Evolutionary conservation across 2,329 filamentous ascomycete species (phyloP), one percentile per base, ranked within the genome.

Genomic region (Trichoderma atroviride): DNA sequence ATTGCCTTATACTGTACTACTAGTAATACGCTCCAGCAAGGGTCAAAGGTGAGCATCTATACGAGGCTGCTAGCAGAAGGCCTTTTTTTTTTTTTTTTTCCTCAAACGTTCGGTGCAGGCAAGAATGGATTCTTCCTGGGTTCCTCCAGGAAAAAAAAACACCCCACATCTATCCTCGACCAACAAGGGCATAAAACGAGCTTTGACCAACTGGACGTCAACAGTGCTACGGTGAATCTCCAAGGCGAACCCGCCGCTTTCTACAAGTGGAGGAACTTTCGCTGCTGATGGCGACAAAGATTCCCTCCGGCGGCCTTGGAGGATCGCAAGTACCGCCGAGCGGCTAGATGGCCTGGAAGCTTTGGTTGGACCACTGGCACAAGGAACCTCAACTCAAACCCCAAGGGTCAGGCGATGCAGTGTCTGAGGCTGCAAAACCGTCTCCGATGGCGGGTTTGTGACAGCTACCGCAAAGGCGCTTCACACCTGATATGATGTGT

Each of bases 211-310:
- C 47, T 24, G 47, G n/a, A 50, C 47, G 35, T 56, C 52, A 29
- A 57, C 19, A 47, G 57, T 65, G 35, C 62, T n/a, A 65, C 62
- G 35, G 62, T 65, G 56, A 65, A 65, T 65, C 62, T 65, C 13
- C 19, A 65, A 52, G 35, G 50, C 35, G 24, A 64, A 40, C 27
- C 61, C 33, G 61, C 50, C 40, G 33, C 33, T 64, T 64, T 64
- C 50, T 65, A 56, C 31, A 65, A 65, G 35, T 35, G 52, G 11
- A 65, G 62, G 62, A 43, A 65, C 52, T 56, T 47, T 65, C 62
- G 62, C 35, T 65, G 62, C 52, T 65, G 62, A 56, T 56, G 62
- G 11, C 35, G 52, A 65, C 52, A 65, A 65, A 65, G 52, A 65
- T 65, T 22, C 52, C 52, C 16, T 57, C 29, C 19, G 19, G 27